These are phyloP conservation scores for Guillardia theta DNA, from an alignment of 78 protist genomes.

Conservation along the genomic window DNA sequence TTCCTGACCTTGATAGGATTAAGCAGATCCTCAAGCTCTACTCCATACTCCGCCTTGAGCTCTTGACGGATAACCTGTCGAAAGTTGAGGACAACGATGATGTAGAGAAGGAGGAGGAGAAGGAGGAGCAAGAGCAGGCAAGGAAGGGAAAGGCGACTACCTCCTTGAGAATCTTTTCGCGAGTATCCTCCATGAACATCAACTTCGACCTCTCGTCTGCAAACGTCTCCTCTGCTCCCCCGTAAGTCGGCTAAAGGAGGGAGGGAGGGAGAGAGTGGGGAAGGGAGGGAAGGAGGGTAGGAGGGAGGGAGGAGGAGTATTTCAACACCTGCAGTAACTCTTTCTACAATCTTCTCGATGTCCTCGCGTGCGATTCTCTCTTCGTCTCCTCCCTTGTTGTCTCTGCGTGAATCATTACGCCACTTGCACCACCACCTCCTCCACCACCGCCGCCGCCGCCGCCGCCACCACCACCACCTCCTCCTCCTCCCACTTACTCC, in stretches of 20 bases:
- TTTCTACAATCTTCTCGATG: not conserved
- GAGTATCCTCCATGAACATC: constrained; percentile 6
- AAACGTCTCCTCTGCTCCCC: not conserved
- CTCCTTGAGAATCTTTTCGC: constrained; percentile 5
- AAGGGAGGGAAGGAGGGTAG: no score
- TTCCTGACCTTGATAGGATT: constrained; percentile 25
- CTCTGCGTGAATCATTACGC: not conserved
- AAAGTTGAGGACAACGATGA: no score
- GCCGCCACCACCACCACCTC: not conserved
- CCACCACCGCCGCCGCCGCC: not conserved
- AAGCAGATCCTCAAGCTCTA: not conserved
- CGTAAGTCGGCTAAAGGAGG: no score
- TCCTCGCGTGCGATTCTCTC: no score
- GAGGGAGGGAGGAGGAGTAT: no score
- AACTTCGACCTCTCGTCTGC: not conserved
- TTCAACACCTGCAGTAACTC: no score
- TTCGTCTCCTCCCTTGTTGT: not conserved
- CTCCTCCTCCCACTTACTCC: not conserved
- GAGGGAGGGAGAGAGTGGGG: no score
- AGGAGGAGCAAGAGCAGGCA: no score
- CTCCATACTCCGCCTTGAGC: not conserved
- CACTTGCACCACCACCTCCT: not conserved
- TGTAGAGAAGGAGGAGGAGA: no score
- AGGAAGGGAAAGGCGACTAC: no score
- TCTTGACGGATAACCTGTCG: not conserved